These are phyloP conservation scores for Cyamopsis tetragonoloba DNA, from an alignment of 306 rosid genomes.

Conservation along the genomic window DNA sequence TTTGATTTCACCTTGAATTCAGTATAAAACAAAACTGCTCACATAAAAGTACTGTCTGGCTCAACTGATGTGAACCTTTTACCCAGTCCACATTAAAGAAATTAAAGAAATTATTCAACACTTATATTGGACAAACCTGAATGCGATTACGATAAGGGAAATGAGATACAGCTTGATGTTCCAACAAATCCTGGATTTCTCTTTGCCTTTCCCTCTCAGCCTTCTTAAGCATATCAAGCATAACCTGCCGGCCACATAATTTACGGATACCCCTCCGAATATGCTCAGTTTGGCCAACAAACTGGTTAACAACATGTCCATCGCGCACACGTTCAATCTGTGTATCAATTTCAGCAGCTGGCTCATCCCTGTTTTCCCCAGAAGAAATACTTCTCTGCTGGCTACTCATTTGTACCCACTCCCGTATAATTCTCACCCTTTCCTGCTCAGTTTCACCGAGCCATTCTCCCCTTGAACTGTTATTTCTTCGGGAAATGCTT, in stretches of 20 bases:
- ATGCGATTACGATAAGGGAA: constrained; percentile 95
- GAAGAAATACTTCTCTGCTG: constrained; percentile 54
- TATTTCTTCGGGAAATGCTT: constrained; percentile 42
- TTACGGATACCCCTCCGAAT: constrained; percentile 65
- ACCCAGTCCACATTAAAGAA: constrained; percentile 7
- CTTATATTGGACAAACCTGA: constrained; percentile 60
- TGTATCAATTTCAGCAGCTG: constrained; percentile 51
- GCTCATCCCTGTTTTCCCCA: constrained; percentile 60
- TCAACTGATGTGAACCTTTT: neutral
- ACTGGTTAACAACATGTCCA: constrained; percentile 56
- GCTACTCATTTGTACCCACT: constrained; percentile 85
- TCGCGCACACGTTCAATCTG: constrained; percentile 66
- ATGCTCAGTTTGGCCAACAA: constrained; percentile 52
- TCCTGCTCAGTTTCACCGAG: constrained; percentile 95
- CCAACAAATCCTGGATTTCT: constrained; percentile 75
- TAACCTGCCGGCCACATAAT: constrained; percentile 87
- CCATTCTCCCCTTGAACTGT: constrained; percentile 65
- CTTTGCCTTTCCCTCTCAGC: constrained; percentile 82
- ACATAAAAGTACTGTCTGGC: neutral
- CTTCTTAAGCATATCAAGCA: constrained; percentile 91
- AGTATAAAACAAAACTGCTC: neutral
- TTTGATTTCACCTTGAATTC: neutral
- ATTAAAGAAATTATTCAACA: neutral
- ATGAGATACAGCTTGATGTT: constrained; percentile 69
- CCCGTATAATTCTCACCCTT: constrained; percentile 83